Conservation (phyloP, 73 alveolate genomes). For the Paramecium bursaria region DNA sequence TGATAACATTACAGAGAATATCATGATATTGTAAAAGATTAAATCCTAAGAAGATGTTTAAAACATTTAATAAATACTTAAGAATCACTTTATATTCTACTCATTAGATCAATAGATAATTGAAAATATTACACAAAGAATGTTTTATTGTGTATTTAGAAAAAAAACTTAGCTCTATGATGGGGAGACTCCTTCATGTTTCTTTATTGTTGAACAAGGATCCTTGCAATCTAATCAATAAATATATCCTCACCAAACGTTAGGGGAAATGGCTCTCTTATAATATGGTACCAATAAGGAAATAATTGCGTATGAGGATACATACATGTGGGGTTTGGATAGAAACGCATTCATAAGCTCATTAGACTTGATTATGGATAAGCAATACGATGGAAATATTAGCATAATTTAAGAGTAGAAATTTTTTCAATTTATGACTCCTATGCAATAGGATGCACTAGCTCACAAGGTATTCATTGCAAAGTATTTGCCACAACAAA, state of each 20-base stretch:
- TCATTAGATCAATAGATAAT: conserved; percentile 1
- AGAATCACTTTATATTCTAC: conserved; percentile 44
- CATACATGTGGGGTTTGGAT: conserved; percentile 42
- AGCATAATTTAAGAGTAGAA: conserved; percentile 5
- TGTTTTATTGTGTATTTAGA: conserved; percentile 24
- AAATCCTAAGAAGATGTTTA: too few species aligned
- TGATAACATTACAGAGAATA: too few species aligned
- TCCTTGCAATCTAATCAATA: neutral
- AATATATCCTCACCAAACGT: neutral
- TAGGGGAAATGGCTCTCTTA: conserved; percentile 19
- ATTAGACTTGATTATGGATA: conserved; percentile 29
- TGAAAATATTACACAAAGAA: conserved; percentile 3
- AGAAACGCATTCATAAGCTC: conserved; percentile 5
- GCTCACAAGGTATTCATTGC: conserved; percentile 1
- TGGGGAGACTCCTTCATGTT: conserved; percentile 4
- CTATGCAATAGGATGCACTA: conserved; percentile 41
- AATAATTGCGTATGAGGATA: neutral
- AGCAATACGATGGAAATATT: conserved; percentile 9
- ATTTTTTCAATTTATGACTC: conserved; percentile 20
- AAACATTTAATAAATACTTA: too few species aligned
- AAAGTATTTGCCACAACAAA: conserved; percentile 38
- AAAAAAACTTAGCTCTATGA: conserved; percentile 8
- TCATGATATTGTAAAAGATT: too few species aligned
- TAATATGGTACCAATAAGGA: neutral
- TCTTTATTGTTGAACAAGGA: conserved; percentile 20